Evolutionary conservation across 2,329 filamentous ascomycete genomes (phyloP).

Genomic region (Botrytis cinerea): DNA sequence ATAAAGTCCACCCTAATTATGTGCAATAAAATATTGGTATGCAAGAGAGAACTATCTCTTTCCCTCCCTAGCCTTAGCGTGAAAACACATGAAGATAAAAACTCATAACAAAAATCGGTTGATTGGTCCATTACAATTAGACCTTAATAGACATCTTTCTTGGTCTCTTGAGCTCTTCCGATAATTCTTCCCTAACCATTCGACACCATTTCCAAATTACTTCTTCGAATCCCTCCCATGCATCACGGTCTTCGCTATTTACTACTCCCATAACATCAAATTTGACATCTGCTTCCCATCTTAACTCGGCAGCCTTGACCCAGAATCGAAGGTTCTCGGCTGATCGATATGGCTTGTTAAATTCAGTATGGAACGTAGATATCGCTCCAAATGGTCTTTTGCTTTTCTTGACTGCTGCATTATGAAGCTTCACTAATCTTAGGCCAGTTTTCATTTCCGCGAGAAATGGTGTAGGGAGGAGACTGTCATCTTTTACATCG

Average conservation of each 20-base stretch:
- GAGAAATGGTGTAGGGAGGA: conserved; percentile 73
- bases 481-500: conserved; percentile 41
- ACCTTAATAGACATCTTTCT: conserved; percentile 25
- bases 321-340: conserved; percentile 95
- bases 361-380: conserved; percentile 86
- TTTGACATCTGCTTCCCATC: conserved; percentile 84
- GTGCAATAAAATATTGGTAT: conserved; percentile 12
- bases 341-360: conserved; percentile 88
- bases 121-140: conserved; percentile 19
- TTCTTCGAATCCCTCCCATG: conserved; percentile 80
- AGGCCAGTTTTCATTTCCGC: conserved; percentile 74
- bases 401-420: conserved; percentile 81
- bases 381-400: conserved; percentile 87
- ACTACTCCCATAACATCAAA: conserved; percentile 87
- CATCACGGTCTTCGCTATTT: conserved; percentile 65
- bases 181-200: conserved; percentile 80
- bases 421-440: conserved; percentile 83
- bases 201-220: conserved; percentile 83
- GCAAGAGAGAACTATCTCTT: conserved; percentile 1
- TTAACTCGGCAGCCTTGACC: conserved; percentile 91
- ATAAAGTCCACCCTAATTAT: conserved; percentile 13
- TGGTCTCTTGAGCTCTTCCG: conserved; percentile 58
- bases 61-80: background rate
- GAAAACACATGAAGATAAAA: background rate
- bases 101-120: conserved; percentile 14